Conservation (phyloP, 2,329 filamentous ascomycete species). For the Bisporella sp. region DNA sequence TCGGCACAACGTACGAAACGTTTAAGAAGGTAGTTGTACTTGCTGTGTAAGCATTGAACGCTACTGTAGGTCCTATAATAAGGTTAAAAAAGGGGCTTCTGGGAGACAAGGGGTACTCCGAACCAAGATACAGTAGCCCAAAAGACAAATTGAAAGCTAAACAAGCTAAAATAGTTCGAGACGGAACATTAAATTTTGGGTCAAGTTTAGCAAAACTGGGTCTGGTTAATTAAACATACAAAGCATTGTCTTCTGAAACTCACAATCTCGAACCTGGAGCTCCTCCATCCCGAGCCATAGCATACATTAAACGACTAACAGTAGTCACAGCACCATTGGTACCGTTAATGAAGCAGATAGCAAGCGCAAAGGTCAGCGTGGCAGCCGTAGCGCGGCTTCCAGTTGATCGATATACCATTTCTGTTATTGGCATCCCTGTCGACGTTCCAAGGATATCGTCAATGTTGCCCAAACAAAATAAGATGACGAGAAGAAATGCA, state of each 20-base stretch:
- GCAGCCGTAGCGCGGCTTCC: conserved; percentile 25
- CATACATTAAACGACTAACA: conserved; percentile 33
- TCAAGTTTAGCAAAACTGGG: not conserved
- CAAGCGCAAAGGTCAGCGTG: conserved; percentile 34
- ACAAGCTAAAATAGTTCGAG: conserved; percentile 30
- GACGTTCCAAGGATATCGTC: not conserved
- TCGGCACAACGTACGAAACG: conserved; percentile 36
- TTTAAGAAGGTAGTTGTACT: conserved; percentile 39
- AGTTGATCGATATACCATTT: not conserved
- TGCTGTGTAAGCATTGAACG: conserved; percentile 38
- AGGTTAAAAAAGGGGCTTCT: too few species aligned
- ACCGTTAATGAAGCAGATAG: conserved; percentile 38
- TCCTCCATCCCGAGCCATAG: conserved; percentile 37
- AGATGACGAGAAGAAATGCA: not conserved
- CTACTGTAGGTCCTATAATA: conserved; percentile 30
- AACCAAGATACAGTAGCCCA: conserved; percentile 35
- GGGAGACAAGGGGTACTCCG: too few species aligned
- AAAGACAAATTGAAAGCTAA: conserved; percentile 37
- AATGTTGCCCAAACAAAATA: not conserved
- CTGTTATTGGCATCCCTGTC: not conserved
- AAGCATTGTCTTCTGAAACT: too few species aligned
- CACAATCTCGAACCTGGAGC: not conserved
- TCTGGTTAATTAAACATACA: too few species aligned
- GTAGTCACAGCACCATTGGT: conserved; percentile 35
- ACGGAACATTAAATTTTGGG: conserved; percentile 13